These are phyloP conservation scores for Biscutella laevigata DNA, from an alignment of 441 rosid species.

Conservation along the genomic window DNA sequence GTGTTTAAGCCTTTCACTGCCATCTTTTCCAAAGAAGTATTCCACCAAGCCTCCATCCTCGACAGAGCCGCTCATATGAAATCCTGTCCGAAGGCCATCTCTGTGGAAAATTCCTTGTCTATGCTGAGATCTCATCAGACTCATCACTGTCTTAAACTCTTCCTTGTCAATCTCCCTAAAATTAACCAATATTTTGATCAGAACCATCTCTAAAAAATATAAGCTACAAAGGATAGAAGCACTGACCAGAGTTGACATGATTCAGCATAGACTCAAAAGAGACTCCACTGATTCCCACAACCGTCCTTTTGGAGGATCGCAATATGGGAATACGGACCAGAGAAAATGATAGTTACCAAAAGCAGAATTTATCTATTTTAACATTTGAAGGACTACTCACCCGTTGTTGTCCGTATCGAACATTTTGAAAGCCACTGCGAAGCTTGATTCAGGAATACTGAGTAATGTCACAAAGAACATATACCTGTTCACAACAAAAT, in stretches of 20 bases:
- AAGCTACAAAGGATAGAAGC: slow-evolving; percentile 18
- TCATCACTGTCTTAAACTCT: slow-evolving; percentile 87
- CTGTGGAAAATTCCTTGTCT: slow-evolving; percentile 69
- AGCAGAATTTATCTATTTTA: not conserved
- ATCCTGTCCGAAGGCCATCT: slow-evolving; percentile 61
- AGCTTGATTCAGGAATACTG: slow-evolving; percentile 81
- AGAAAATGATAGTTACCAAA: slow-evolving; percentile 18
- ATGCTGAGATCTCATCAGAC: slow-evolving; percentile 69
- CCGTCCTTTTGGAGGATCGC: slow-evolving; percentile 18
- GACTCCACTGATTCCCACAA: slow-evolving; percentile 23
- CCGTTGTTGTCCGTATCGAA: slow-evolving; percentile 67
- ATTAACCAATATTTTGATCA: not conserved
- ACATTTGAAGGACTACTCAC: slow-evolving; percentile 35
- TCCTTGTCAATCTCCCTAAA: slow-evolving; percentile 68
- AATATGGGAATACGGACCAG: slow-evolving; percentile 14
- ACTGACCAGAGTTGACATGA: slow-evolving; percentile 22
- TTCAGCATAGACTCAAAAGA: slow-evolving; percentile 27
- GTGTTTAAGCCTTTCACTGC: slow-evolving; percentile 47
- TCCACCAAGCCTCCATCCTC: slow-evolving; percentile 80
- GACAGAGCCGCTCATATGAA: slow-evolving; percentile 55
- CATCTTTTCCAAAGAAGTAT: slow-evolving; percentile 82
- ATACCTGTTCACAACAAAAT: slow-evolving; percentile 43
- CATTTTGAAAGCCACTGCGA: slow-evolving; percentile 80
- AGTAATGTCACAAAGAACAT: slow-evolving; percentile 83
- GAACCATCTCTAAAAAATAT: slow-evolving; percentile 4